Evolutionary conservation across 2,329 filamentous ascomycete genomes (phyloP).

Genomic region (Botrytis fragariae): DNA sequence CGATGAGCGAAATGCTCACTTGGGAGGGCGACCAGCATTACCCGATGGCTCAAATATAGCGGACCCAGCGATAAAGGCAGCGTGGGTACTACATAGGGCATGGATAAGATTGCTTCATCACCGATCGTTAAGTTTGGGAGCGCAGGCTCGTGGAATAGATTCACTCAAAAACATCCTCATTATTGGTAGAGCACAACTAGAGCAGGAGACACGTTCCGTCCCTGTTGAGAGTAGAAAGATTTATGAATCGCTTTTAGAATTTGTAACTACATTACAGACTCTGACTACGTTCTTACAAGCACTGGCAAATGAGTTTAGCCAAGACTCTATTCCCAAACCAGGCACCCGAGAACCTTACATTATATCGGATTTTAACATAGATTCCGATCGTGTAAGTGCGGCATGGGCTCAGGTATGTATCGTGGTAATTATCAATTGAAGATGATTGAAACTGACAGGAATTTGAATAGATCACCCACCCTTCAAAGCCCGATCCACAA

Average conservation of each 20-base stretch:
- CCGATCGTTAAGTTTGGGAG: conserved; percentile 19
- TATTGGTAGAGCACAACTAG: conserved; percentile 9
- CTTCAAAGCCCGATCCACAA: not conserved
- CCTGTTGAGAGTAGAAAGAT: not conserved
- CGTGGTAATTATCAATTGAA: not conserved
- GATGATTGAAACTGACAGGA: not conserved
- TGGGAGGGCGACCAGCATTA: not conserved
- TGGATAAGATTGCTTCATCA: conserved; percentile 26
- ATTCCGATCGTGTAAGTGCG: conserved; percentile 6
- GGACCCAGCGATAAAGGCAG: not conserved
- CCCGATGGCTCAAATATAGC: conserved; percentile 20
- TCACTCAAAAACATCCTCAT: conserved; percentile 15
- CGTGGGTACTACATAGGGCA: conserved; percentile 24
- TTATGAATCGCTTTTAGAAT: not conserved
- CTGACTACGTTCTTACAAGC: conserved; percentile 1
- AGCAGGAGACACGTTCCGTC: conserved; percentile 13
- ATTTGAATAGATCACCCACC: conserved; percentile 5
- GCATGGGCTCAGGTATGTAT: conserved; percentile 10
- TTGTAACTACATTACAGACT: not conserved
- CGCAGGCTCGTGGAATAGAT: not conserved
- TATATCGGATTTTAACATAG: conserved; percentile 5
- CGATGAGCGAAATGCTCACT: conserved; percentile 3
- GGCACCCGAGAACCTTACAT: not conserved
- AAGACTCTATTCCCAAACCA: not conserved
- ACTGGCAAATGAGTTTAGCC: conserved; percentile 5